Evolutionary conservation across 192 early-diverging fungal genomes (phyloP), one percentile per base, ranked within the genome.

Genomic region (Rhizophagus prolifer): DNA sequence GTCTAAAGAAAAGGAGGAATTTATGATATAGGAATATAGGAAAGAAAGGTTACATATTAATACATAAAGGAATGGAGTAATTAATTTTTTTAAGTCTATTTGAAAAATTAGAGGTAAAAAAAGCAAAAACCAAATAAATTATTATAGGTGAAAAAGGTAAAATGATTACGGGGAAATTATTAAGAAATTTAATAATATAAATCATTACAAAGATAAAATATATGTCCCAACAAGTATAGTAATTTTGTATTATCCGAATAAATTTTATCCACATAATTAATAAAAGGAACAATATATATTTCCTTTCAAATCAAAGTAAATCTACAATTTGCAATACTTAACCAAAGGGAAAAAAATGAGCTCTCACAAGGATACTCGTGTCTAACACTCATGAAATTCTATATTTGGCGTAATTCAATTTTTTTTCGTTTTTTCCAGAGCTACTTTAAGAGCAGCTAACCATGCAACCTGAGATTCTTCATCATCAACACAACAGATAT

Each of bases 371-470:
- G 36, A 38, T 38, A 38, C 36, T 38, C 36, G 36, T 44, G 10
- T 41, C 38, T 9, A 41, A 41, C 38, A 41, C 5, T 9, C 10
- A 44, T 44, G 10, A 44, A 1, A 2, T 44, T 44, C 10, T 44
- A 10, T 44, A 19, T 2, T 16, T 54, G 0, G 14, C 4, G 9
- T 36, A 9, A 19, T 68, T 36, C 21, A 36, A 7, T 72, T 72
- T 59, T 63, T 60, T 62, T 63, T 74, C 30, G 23, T 46, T 44
- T 62, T 74, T 16, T 6, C 62, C 23, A 74, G 41, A 12, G 72
- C 88, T 13, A 86, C 82, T 66, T 80, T 79, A 4, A 89, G 77
- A 0, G 86, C 85, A 59, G 86, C 81, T 19, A 89, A 78, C 86
- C 88, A 89, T 36, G 79, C 77, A 44, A 85, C 79, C 36, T 86